These are phyloP conservation scores for Pelargonium citronellum DNA, from an alignment of 441 rosid genomes.

Conservation along the genomic window DNA sequence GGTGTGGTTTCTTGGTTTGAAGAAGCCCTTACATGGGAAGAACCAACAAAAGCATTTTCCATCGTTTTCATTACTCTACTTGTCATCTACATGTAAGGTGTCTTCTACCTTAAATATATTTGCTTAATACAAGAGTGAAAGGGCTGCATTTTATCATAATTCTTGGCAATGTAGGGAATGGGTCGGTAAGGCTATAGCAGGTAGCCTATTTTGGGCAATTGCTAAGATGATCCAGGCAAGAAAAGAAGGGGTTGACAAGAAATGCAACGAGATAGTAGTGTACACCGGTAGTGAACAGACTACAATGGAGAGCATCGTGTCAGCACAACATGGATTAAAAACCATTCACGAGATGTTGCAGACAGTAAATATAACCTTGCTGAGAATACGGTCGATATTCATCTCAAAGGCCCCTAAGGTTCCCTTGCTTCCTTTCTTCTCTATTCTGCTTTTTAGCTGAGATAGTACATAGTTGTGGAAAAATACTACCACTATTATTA, in stretches of 20 bases:
- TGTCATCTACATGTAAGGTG: constrained; percentile 54
- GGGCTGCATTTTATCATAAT: not conserved
- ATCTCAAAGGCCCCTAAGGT: constrained; percentile 63
- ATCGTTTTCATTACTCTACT: constrained; percentile 28
- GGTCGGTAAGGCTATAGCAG: constrained; percentile 62
- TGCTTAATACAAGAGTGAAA: not conserved
- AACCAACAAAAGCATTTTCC: constrained; percentile 39
- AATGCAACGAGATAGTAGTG: constrained; percentile 52
- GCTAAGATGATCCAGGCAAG: constrained; percentile 53
- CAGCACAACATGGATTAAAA: constrained; percentile 64
- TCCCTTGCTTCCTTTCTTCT: not conserved
- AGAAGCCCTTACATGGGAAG: constrained; percentile 54
- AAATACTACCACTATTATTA: not conserved
- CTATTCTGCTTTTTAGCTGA: not conserved
- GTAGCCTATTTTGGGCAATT: constrained; percentile 40
- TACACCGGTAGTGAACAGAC: constrained; percentile 52
- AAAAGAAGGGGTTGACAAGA: constrained; percentile 24
- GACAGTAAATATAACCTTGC: constrained; percentile 47
- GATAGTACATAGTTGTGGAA: not conserved
- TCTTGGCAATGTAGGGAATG: constrained; percentile 55
- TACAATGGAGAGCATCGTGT: constrained; percentile 63
- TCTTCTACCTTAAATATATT: not conserved
- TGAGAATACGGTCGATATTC: constrained; percentile 65
- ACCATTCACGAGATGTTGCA: constrained; percentile 51
- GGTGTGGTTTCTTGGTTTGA: constrained; percentile 36